A percentile compares a stretch with the other conserved stretches of the same genome.
Evolutionary conservation across 495 filamentous ascomycete genomes (phyloP).

Genomic region (Xylaria sp.): DNA sequence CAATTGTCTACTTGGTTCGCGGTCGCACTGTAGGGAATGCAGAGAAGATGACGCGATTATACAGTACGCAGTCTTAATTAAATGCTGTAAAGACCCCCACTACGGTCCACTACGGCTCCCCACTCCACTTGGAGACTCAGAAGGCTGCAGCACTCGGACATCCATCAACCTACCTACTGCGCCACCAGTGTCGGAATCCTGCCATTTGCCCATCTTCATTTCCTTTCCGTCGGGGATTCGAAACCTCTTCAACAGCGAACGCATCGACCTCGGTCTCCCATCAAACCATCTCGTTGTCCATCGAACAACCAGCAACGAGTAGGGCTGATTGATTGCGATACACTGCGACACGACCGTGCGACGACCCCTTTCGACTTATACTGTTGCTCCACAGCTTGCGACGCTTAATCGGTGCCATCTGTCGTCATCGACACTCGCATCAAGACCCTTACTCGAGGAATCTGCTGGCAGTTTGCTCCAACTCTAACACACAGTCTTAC

Average conservation of each 20-base stretch:
- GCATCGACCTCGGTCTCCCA: neutral
- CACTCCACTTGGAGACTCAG: neutral
- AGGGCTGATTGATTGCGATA: neutral
- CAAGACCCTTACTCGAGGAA: constrained; percentile 12
- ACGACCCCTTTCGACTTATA: constrained; percentile 21
- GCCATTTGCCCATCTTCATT: constrained; percentile 12
- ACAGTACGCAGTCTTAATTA: no score
- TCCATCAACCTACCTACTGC: constrained; percentile 12
- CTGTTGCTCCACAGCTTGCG: constrained; percentile 35
- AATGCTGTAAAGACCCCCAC: no score
- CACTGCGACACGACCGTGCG: constrained; percentile 8
- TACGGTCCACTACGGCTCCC: no score
- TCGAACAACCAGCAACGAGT: no score
- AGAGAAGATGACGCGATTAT: no score
- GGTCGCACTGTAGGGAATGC: neutral
- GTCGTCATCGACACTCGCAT: constrained; percentile 21
- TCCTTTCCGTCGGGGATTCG: neutral
- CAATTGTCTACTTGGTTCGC: neutral
- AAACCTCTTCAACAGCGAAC: neutral
- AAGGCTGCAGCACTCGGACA: neutral
- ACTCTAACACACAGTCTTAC: neutral
- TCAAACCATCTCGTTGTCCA: neutral
- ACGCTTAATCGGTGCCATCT: constrained; percentile 29
- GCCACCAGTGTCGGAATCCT: neutral
- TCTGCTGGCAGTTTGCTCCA: constrained; percentile 6